A percentile compares a stretch with the other conserved stretches of the same genome.
phyloP scores from a whole-genome alignment of 192 early-diverging fungal genomes.

The Chytriomyces confervae region DNA sequence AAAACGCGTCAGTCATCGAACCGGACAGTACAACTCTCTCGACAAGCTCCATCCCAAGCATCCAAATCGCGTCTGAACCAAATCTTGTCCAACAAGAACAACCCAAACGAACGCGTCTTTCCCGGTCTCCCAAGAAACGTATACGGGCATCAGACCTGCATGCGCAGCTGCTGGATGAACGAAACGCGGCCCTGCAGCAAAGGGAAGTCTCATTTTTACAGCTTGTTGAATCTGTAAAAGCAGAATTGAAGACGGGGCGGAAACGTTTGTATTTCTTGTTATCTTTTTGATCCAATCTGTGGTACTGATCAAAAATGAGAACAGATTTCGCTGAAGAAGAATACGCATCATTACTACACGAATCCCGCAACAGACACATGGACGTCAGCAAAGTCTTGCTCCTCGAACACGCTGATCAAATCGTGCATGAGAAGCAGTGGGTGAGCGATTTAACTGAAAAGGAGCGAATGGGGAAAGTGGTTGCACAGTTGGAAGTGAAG shows the following conservation, averaged over 20 bases:
- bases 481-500: constrained; percentile 14
- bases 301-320: neutral
- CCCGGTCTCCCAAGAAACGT: neutral
- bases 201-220: neutral
- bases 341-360: neutral
- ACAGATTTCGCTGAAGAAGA: constrained; percentile 10
- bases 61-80: neutral
- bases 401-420: neutral
- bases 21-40: neutral
- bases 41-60: neutral
- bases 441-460: constrained; percentile 23
- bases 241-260: neutral
- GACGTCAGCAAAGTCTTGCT: neutral
- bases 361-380: constrained; percentile 12
- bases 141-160: neutral
- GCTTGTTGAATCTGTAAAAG: neutral
- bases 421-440: constrained; percentile 23
- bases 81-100: neutral
- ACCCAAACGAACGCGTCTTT: neutral
- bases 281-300: neutral
- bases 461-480: constrained; percentile 18
- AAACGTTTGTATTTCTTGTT: too few species aligned
- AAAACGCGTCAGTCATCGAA: too few species aligned
- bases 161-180: neutral
- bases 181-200: neutral